phyloP scores from a whole-genome alignment of 148 eudicot genomes.

The Pouteria glomerata region DNA sequence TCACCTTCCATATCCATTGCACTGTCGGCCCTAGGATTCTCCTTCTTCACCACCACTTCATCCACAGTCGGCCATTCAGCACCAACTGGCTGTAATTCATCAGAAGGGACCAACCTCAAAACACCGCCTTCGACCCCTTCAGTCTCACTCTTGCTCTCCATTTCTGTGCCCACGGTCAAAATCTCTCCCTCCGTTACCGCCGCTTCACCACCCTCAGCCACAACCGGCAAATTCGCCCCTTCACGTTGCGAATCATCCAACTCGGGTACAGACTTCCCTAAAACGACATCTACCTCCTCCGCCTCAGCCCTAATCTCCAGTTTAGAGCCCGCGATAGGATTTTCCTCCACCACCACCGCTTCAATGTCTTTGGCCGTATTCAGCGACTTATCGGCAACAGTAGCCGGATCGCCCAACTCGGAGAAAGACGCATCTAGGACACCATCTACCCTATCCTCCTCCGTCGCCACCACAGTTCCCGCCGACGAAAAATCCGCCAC shows the following conservation, averaged over 20 bases:
- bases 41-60: constrained; percentile 15
- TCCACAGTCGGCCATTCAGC: constrained; percentile 9
- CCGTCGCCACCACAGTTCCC: not conserved
- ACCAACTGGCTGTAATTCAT: not conserved
- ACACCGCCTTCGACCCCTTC: not conserved
- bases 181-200: constrained; percentile 5
- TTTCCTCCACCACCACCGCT: not conserved
- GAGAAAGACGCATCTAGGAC: not conserved
- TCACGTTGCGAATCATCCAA: not conserved
- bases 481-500: not conserved
- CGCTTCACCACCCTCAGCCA: not conserved
- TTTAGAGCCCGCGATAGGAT: not conserved
- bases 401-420: not conserved
- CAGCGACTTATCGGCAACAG: not conserved
- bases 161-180: constrained; percentile 15
- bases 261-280: not conserved
- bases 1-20: constrained; percentile 25
- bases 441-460: not conserved
- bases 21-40: constrained; percentile 13
- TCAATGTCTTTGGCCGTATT: not conserved
- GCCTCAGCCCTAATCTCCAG: not conserved
- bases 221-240: constrained; percentile 2
- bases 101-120: not conserved
- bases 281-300: not conserved
- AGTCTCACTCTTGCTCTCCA: constrained; percentile 15